Base-by-base conservation (phyloP, 1,284 basidiomycete species). In the Puccinia hordei region DNA sequence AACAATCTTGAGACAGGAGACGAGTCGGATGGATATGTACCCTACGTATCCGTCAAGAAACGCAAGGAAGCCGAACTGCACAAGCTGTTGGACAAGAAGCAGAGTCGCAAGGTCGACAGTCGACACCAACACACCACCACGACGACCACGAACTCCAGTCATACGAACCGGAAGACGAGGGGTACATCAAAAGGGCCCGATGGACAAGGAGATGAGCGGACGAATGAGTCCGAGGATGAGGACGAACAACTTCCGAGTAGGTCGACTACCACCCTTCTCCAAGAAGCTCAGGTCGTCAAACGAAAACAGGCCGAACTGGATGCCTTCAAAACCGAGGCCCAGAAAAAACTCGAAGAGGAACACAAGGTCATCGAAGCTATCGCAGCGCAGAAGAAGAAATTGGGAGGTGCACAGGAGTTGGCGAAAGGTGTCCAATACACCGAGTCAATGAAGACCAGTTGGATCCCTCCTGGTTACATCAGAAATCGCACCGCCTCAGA, bases 251-350 rank as follows among this genome's bases (percentile, higher is more conserved):
- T 46, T 1, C 65, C 68, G 10, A n/a, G 35, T 24, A 51, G 77
- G 33, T 68, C 77, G 15, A 79, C 77, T 10, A 79, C 77, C 82
- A 96, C 94, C 0, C 86, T 98, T 75, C 87, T 98, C 74, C 87
- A 94, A 84, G 93, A 95, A 84, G 95, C 95, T 0, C 94, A 96
- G 86, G 94, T 97, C 85, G 94, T 98, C 33, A 93, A 95, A 85
- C 89, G 89, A 46, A 88, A 88, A 84, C 93, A 91, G 86, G 93
- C 92, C 15, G 88, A 88, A 73, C 44, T 79, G 12, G 77, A 79
- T 38, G 77, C 77, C 15, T 72, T 79, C 49, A 79, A 79, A 38
- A 79, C 77, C 17, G 68, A 79, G 49, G 89, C 89, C 10, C 91
- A 99, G 85, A 92, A 92, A 84, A 90, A 89, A 13, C 91, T 92